Conservation (phyloP, 768 basidiomycete species). For the Russula brevipes region DNA sequence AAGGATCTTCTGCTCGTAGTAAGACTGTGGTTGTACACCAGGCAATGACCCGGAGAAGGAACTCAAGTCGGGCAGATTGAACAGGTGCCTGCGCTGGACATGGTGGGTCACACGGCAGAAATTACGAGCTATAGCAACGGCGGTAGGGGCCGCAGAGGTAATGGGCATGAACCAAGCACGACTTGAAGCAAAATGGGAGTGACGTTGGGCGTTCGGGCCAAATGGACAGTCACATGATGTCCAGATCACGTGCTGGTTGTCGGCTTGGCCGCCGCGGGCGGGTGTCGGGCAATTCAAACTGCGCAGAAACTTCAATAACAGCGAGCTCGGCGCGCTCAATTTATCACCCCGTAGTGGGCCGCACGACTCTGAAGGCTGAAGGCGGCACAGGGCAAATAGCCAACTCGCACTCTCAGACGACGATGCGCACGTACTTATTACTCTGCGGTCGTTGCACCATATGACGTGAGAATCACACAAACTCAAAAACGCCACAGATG, state of each 20-base stretch:
- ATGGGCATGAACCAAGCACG: slow-evolving; percentile 10
- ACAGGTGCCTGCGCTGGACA: slow-evolving; percentile 16
- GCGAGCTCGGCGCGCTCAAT: slow-evolving; percentile 16
- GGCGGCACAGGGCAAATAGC: background rate
- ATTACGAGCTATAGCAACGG: background rate
- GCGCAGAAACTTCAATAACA: slow-evolving; percentile 19
- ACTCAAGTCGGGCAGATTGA: slow-evolving; percentile 46
- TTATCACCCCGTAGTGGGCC: no score
- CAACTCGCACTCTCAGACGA: background rate
- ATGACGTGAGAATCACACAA: slow-evolving; percentile 15
- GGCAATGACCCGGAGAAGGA: slow-evolving; percentile 38
- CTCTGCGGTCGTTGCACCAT: background rate
- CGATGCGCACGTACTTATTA: slow-evolving; percentile 2
- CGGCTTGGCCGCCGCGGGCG: no score
- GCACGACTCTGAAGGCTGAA: no score
- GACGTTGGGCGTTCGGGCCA: no score
- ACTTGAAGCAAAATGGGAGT: no score
- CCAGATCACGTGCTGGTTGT: no score
- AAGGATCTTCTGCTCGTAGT: slow-evolving; percentile 79
- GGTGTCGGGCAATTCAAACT: slow-evolving; percentile 8
- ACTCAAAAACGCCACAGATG: slow-evolving; percentile 12
- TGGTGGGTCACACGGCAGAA: background rate
- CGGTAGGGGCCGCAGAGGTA: background rate
- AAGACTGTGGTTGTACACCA: slow-evolving; percentile 50
- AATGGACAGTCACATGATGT: slow-evolving; percentile 2